Percentiles rank a stretch among this genome's conserved stretches.
phyloP scores from a whole-genome alignment of 2,329 filamentous ascomycete genomes.

The Verruconis gallopava region DNA sequence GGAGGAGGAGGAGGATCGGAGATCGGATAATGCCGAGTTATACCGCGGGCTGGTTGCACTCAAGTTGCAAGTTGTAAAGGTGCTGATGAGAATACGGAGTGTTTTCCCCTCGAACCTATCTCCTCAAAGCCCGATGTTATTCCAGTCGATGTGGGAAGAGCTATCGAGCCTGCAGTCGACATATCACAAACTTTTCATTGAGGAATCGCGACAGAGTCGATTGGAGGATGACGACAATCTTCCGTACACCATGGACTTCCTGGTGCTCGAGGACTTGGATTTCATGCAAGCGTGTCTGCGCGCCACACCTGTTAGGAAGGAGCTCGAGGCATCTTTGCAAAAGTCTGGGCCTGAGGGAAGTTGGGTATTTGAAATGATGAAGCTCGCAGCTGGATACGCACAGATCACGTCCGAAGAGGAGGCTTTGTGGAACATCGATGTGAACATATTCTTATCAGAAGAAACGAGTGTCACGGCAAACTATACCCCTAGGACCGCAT shows the following conservation, averaged over 20 bases:
- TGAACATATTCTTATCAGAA: conserved; percentile 88
- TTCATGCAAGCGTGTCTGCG: conserved; percentile 85
- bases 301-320: conserved; percentile 74
- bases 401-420: conserved; percentile 89
- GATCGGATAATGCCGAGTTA: conserved; percentile 42
- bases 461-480: conserved; percentile 91
- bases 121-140: conserved; percentile 69
- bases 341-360: conserved; percentile 45
- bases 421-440: conserved; percentile 90
- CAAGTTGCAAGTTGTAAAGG: conserved; percentile 85
- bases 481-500: conserved; percentile 87
- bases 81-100: conserved; percentile 73
- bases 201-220: conserved; percentile 72
- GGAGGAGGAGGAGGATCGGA: conserved; percentile 45
- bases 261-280: conserved; percentile 87
- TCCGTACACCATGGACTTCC: conserved; percentile 88
- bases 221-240: conserved; percentile 81
- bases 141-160: conserved; percentile 82
- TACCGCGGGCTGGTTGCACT: conserved; percentile 77
- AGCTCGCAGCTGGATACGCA: conserved; percentile 70
- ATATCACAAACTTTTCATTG: conserved; percentile 76
- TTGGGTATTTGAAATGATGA: conserved; percentile 83
- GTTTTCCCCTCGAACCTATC: conserved; percentile 74
- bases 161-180: conserved; percentile 57
- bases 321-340: conserved; percentile 69